These are phyloP conservation scores for Antitrichia curtipendula DNA, from an alignment of 225 moss, liverwort and hornwort species.

Conservation along the genomic window DNA sequence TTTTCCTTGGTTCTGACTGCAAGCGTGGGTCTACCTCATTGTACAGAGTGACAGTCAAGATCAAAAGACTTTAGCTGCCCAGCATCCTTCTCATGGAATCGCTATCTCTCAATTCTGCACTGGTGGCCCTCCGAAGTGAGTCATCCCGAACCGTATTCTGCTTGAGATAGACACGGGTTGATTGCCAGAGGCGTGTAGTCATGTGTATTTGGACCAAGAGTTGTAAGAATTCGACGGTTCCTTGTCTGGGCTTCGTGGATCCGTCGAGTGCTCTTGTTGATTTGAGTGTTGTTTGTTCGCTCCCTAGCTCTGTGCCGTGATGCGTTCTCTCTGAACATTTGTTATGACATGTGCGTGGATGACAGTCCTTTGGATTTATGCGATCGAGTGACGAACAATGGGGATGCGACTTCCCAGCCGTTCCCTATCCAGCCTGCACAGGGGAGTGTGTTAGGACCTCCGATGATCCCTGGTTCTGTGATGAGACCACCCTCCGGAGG, in stretches of 20 bases:
- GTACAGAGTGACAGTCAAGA: constrained; percentile 45
- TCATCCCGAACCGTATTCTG: neutral
- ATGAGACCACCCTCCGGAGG: constrained; percentile 51
- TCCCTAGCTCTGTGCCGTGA: neutral
- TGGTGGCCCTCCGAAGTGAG: constrained; percentile 29
- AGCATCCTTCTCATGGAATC: constrained; percentile 56
- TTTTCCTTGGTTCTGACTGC: neutral
- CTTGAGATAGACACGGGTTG: neutral
- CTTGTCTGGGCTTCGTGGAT: neutral
- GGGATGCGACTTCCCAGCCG: constrained; percentile 32
- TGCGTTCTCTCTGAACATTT: neutral
- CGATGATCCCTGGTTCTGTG: constrained; percentile 28
- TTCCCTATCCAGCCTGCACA: constrained; percentile 42
- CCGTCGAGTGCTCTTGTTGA: neutral
- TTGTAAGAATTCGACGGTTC: neutral
- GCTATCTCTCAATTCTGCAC: constrained; percentile 42
- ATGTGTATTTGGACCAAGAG: neutral
- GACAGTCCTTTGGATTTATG: constrained; percentile 73
- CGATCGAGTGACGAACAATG: constrained; percentile 37
- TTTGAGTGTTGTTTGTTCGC: neutral
- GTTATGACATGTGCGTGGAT: neutral
- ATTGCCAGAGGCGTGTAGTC: neutral
- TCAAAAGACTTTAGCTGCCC: constrained; percentile 28
- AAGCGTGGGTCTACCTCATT: neutral
- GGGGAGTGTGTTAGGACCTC: constrained; percentile 11